These are phyloP conservation scores for Phytophthora nicotianae DNA, from an alignment of 352 stramenopile species.

Conservation along the genomic window DNA sequence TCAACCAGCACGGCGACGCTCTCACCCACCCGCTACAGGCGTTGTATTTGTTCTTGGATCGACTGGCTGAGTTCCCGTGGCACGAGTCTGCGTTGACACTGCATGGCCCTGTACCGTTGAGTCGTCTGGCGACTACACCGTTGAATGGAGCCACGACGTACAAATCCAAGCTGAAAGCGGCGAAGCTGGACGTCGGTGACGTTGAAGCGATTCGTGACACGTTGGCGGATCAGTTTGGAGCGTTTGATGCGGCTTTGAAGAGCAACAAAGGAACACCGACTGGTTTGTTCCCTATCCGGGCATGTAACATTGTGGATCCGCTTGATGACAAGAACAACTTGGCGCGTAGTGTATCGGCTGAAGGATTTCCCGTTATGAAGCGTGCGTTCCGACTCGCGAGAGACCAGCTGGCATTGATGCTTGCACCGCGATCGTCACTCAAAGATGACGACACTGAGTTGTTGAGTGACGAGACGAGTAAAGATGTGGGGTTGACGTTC, in stretches of 20 bases:
- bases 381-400: conserved; percentile 65
- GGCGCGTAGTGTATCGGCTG: conserved; percentile 74
- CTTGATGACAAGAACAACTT: conserved; percentile 90
- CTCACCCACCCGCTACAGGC: conserved; percentile 85
- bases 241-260: conserved; percentile 45
- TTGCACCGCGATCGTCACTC: conserved; percentile 27
- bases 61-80: conserved; percentile 87
- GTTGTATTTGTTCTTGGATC: conserved; percentile 86
- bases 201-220: conserved; percentile 55
- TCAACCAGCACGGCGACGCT: conserved; percentile 78
- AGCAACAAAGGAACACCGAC: conserved; percentile 13
- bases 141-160: conserved; percentile 32
- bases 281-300: conserved; percentile 71
- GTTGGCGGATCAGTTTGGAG: conserved; percentile 62
- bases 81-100: conserved; percentile 80
- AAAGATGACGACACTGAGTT: conserved; percentile 28
- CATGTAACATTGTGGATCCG: conserved; percentile 90
- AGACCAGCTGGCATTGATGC: conserved; percentile 53
- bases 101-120: conserved; percentile 73
- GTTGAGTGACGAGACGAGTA: conserved; percentile 21
- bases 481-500: conserved; percentile 49
- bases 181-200: conserved; percentile 46
- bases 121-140: conserved; percentile 45
- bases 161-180: conserved; percentile 22
- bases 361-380: conserved; percentile 76